Conservation (phyloP, 257 asterid genomes). For the Primulina tabacum region DNA sequence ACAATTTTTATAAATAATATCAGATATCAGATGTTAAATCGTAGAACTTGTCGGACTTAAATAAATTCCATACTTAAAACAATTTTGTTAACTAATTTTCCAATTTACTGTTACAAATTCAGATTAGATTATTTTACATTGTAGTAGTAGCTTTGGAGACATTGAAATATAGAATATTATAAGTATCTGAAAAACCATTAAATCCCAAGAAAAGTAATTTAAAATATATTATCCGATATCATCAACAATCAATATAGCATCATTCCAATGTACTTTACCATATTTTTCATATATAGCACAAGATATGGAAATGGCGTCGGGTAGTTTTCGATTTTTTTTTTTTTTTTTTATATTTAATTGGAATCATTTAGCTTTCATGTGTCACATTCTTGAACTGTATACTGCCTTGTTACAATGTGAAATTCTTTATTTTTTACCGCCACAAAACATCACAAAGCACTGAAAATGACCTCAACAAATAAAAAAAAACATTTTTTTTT, state of each 20-base stretch:
- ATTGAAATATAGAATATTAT: background rate
- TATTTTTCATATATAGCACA: background rate
- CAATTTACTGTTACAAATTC: too few relatives aligned
- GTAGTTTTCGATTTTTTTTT: background rate
- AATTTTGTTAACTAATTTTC: too few relatives aligned
- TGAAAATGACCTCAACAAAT: constrained; percentile 28
- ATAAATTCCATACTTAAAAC: too few relatives aligned
- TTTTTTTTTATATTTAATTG: background rate
- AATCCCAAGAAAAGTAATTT: background rate
- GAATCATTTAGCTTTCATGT: constrained; percentile 8
- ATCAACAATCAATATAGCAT: constrained; percentile 16
- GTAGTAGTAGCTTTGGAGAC: background rate
- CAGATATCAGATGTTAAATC: too few relatives aligned
- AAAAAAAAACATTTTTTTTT: too few relatives aligned
- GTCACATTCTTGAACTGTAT: constrained; percentile 11
- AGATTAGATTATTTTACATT: background rate
- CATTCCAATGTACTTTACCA: background rate
- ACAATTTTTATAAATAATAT: too few relatives aligned
- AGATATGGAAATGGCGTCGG: constrained; percentile 4
- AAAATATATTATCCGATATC: background rate
- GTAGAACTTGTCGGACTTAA: too few relatives aligned
- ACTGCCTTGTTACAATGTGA: constrained; percentile 23
- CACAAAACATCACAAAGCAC: constrained; percentile 22
- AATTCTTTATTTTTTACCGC: background rate
- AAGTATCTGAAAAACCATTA: background rate